These are phyloP conservation scores for Hypoxylon cercidicola DNA, from an alignment of 495 filamentous ascomycete species.

Conservation along the genomic window DNA sequence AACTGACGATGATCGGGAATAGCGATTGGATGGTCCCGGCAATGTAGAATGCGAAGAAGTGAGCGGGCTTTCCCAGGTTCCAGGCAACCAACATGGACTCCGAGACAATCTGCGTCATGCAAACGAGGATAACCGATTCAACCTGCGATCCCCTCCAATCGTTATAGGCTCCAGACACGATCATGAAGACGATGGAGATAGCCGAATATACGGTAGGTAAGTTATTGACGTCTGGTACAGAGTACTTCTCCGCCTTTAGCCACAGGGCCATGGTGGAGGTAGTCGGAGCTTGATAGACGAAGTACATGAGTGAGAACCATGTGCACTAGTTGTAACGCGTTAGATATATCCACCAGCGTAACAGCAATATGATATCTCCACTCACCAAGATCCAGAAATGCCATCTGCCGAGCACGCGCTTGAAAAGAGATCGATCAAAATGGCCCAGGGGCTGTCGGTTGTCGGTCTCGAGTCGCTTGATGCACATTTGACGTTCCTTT, in stretches of 20 bases:
- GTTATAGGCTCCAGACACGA: slow-evolving; percentile 19
- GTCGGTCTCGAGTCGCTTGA: slow-evolving; percentile 42
- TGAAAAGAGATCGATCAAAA: slow-evolving; percentile 38
- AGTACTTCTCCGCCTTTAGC: slow-evolving; percentile 28
- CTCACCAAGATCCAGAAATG: slow-evolving; percentile 42
- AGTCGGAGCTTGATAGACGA: slow-evolving; percentile 25
- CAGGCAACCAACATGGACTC: slow-evolving; percentile 26
- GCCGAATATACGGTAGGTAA: slow-evolving; percentile 25
- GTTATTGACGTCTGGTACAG: slow-evolving; percentile 28
- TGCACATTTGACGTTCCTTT: slow-evolving; percentile 44
- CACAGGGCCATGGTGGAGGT: slow-evolving; percentile 29
- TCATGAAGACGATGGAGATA: slow-evolving; percentile 29
- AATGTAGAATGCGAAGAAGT: slow-evolving; percentile 26
- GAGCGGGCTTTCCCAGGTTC: slow-evolving; percentile 21
- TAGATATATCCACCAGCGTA: background rate
- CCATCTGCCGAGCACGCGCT: slow-evolving; percentile 46
- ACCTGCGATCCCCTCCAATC: slow-evolving; percentile 24
- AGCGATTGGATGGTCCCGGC: slow-evolving; percentile 25
- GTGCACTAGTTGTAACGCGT: slow-evolving; percentile 12
- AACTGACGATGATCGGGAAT: slow-evolving; percentile 28
- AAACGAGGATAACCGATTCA: slow-evolving; percentile 23
- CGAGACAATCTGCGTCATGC: slow-evolving; percentile 21
- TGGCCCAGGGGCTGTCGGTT: slow-evolving; percentile 43
- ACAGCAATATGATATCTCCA: background rate
- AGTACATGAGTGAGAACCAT: slow-evolving; percentile 33